phyloP scores from a whole-genome alignment of 768 basidiomycete genomes.

The Russula olivacea region DNA sequence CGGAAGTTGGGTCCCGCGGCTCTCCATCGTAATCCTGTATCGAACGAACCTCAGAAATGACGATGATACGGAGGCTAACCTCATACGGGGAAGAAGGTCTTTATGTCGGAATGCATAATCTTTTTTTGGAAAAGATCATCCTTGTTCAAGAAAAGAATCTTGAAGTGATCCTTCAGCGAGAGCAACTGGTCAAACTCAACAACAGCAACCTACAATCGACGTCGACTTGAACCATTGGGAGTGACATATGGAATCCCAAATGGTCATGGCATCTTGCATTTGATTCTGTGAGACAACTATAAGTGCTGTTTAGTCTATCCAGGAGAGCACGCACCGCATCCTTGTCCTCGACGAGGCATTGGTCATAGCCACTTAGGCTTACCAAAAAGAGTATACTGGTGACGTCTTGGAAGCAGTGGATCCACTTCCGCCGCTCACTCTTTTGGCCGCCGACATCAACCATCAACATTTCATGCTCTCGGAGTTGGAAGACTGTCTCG shows the following conservation, averaged over 20 bases:
- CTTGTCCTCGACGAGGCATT: conserved; percentile 88
- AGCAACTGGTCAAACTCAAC: background rate
- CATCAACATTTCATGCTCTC: conserved; percentile 83
- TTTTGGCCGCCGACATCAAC: conserved; percentile 94
- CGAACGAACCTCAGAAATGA: background rate
- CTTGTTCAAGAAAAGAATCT: conserved; percentile 94
- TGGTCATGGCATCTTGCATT: conserved; percentile 99
- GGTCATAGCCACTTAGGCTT: conserved; percentile 88
- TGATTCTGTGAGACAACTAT: conserved; percentile 58
- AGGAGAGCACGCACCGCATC: conserved; percentile 59
- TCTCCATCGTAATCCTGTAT: conserved; percentile 79
- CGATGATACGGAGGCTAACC: conserved; percentile 24
- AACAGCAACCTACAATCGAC: conserved; percentile 57
- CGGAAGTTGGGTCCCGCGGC: conserved; percentile 61
- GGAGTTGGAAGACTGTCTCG: conserved; percentile 75
- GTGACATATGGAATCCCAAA: conserved; percentile 97
- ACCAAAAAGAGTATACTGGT: conserved; percentile 90
- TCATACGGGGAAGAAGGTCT: conserved; percentile 77
- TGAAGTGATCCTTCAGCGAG: background rate
- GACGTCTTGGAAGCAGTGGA: conserved; percentile 92
- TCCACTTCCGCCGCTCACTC: conserved; percentile 90
- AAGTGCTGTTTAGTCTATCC: background rate
- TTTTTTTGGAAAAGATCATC: conserved; percentile 89
- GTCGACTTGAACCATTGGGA: conserved; percentile 96
- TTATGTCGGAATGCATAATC: conserved; percentile 75